Conservation (phyloP, 768 basidiomycete species). For the Boletus fagicola region DNA sequence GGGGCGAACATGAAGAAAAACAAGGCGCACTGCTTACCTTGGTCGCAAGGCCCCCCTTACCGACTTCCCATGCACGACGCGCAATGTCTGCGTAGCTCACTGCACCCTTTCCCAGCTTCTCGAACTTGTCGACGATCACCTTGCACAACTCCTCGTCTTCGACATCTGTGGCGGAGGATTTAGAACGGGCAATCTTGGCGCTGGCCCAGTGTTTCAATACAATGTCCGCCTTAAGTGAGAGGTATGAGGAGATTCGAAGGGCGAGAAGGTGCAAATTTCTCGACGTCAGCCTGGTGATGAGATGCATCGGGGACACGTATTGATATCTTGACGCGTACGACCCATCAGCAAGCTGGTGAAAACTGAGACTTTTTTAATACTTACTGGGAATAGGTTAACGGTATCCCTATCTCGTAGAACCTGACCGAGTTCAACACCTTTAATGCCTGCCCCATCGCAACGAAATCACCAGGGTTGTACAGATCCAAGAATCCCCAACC, state of each 20-base stretch:
- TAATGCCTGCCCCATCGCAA: conserved; percentile 87
- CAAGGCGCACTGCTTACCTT: conserved; percentile 49
- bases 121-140: conserved; percentile 87
- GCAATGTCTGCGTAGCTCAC: conserved; percentile 97
- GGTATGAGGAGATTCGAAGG: conserved; percentile 81
- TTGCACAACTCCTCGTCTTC: conserved; percentile 79
- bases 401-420: conserved; percentile 89
- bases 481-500: conserved; percentile 92
- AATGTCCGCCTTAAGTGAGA: conserved; percentile 78
- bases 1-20: neutral
- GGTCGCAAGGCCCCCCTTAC: conserved; percentile 75
- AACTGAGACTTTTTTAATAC: conserved; percentile 22
- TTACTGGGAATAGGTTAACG: conserved; percentile 88
- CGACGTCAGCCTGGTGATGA: conserved; percentile 79
- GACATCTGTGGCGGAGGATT: conserved; percentile 54
- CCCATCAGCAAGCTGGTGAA: conserved; percentile 2
- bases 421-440: conserved; percentile 94
- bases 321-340: conserved; percentile 63
- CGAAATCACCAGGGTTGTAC: conserved; percentile 88
- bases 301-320: conserved; percentile 73
- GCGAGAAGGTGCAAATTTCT: conserved; percentile 91
- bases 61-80: conserved; percentile 88
- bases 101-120: conserved; percentile 69
- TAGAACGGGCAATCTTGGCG: conserved; percentile 80
- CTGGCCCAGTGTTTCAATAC: conserved; percentile 96